Evolutionary conservation across 805 yeast species (phyloP), one percentile per base, ranked within the genome.

Genomic region (Middelhovenomyces tepae): DNA sequence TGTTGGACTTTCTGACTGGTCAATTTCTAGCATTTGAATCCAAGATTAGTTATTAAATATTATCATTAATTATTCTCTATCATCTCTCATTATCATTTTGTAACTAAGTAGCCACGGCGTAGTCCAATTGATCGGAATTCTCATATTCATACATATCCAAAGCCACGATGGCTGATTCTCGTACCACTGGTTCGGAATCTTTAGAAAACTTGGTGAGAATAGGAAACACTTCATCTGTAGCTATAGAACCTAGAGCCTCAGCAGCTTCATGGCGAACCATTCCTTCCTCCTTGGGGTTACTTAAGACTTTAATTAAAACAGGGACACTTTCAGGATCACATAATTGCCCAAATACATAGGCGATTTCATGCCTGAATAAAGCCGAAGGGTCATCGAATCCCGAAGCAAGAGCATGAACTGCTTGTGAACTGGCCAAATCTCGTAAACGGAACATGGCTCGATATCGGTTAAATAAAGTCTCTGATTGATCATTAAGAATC

Each of bases 261-360:
- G 97, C 98, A 38, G 97, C 98, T 64, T 91, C 99, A 56, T 91
- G 99, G 64, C 99, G 80, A 21, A 93, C 98, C 99, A 91, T 91
- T 43, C 93, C 94, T 34, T 94, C 97, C 64, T 91, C 95, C 10
- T 60, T 53, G 39, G 68, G 72, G 57, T 83, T 74, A 47, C 75
- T 75, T 48, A 93, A 70, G 3, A 91, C 85, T 60, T 83, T 77
- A 37, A 85, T 70, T 42, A 93, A 71, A 14, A 89, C 67, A 24
- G 96, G 95, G 22, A 91, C 94, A 23, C 93, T 78, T 22, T 78
- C 83, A 17, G 97, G 95, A 59, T 83, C 85, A 56, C 94, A 82
- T 55, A 91, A 68, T 66, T 91, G 99, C 34, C 99, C 99, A 56
- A 93, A 89, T 4, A 93, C 96, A 54, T 91, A 91, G 16, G 98